Conservation (phyloP, 805 yeast genomes). For the Yarrowia sp. region DNA sequence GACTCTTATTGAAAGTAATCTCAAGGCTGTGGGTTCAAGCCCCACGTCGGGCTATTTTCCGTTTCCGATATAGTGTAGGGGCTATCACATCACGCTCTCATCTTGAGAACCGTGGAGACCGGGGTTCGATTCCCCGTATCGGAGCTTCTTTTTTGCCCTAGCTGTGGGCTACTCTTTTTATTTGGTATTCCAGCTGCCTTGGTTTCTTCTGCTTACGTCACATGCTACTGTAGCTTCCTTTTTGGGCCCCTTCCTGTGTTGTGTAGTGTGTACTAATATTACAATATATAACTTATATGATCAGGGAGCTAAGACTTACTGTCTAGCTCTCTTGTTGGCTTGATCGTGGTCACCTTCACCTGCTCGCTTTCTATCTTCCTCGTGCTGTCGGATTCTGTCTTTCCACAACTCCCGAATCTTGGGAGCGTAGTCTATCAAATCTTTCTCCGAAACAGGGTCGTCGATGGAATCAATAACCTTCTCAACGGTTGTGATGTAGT, state of each 20-base stretch:
- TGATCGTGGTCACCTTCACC: conserved; percentile 4
- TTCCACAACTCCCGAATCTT: conserved; percentile 63
- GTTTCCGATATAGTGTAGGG: conserved; percentile 25
- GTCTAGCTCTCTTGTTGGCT: background rate
- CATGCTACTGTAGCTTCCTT: too few relatives aligned
- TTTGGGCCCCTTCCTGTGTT: too few relatives aligned
- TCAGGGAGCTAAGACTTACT: background rate
- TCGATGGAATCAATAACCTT: conserved; percentile 80
- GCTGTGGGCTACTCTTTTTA: background rate
- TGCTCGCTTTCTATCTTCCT: conserved; percentile 10
- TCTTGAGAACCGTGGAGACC: conserved; percentile 26
- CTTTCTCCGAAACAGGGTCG: conserved; percentile 81
- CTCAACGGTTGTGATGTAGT: conserved; percentile 75
- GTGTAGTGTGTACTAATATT: background rate
- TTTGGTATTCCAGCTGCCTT: background rate
- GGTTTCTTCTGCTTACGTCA: too few relatives aligned
- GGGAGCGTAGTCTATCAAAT: conserved; percentile 57
- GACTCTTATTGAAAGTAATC: conserved; percentile 7
- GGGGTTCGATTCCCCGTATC: conserved; percentile 27
- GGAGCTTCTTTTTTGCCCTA: conserved; percentile 3
- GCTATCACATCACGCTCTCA: conserved; percentile 27
- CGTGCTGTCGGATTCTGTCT: conserved; percentile 42
- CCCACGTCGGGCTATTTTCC: conserved; percentile 22
- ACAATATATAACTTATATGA: conserved; percentile 16
- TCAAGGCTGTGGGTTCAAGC: conserved; percentile 26